Percentiles rank a stretch among this genome's conserved stretches.
Conservation (phyloP, 768 basidiomycete genomes). For the Chiua virens region DNA sequence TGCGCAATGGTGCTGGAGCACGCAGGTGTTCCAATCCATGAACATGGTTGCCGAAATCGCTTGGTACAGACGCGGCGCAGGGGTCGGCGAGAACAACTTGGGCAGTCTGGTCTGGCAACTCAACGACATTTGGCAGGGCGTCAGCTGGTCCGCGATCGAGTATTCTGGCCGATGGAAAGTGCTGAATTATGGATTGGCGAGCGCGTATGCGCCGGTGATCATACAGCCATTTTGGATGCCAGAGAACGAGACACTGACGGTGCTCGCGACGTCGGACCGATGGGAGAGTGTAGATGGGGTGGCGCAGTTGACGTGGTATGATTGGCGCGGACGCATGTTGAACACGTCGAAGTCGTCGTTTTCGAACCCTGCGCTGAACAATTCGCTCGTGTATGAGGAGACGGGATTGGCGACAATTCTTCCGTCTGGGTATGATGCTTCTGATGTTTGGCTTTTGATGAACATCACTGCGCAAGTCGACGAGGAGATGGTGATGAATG, state of each 20-base stretch:
- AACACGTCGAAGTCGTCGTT: slow-evolving; percentile 40
- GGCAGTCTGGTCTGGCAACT: slow-evolving; percentile 61
- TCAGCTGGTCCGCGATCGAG: slow-evolving; percentile 56
- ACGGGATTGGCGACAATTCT: slow-evolving; percentile 45
- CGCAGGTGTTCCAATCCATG: slow-evolving; percentile 60
- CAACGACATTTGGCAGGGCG: slow-evolving; percentile 62
- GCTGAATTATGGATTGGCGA: slow-evolving; percentile 49
- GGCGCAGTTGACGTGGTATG: slow-evolving; percentile 57
- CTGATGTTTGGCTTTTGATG: slow-evolving; percentile 52
- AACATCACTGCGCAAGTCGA: slow-evolving; percentile 48
- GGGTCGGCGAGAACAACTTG: slow-evolving; percentile 56
- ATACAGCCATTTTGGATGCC: slow-evolving; percentile 60
- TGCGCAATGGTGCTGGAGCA: slow-evolving; percentile 64
- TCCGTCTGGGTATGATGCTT: slow-evolving; percentile 39
- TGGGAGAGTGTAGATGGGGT: slow-evolving; percentile 46
- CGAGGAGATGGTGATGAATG: slow-evolving; percentile 43
- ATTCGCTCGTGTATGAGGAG: slow-evolving; percentile 42
- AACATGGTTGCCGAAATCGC: slow-evolving; percentile 59
- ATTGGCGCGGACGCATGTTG: slow-evolving; percentile 48
- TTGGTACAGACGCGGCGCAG: slow-evolving; percentile 61
- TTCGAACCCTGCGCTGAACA: slow-evolving; percentile 49
- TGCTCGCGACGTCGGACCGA: slow-evolving; percentile 52
- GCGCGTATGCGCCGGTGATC: slow-evolving; percentile 45
- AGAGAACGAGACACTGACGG: slow-evolving; percentile 45
- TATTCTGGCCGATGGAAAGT: slow-evolving; percentile 63